Evolutionary conservation across 2,329 filamentous ascomycete genomes (phyloP).

Genomic region (Neofusicoccum umdonicola): DNA sequence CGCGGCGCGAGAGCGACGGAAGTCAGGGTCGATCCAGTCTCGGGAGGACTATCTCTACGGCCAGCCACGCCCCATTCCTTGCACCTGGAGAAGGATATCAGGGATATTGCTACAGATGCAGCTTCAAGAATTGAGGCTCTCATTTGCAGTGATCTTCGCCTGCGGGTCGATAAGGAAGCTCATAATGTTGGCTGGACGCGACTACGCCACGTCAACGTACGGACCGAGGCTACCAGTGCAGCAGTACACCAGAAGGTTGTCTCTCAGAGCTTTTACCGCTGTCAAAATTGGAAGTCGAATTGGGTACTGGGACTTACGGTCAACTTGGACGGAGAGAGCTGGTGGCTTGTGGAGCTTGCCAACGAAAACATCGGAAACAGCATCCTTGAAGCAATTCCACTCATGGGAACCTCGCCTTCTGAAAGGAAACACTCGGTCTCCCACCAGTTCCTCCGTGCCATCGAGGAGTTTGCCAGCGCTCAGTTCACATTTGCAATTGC

Average conservation of each 20-base stretch:
- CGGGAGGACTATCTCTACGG: conserved; percentile 70
- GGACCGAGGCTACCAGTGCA: conserved; percentile 34
- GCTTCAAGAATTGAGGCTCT: conserved; percentile 59
- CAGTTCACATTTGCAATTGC: conserved; percentile 28
- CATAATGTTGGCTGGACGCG: conserved; percentile 64
- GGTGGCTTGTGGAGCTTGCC: conserved; percentile 38
- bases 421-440: conserved; percentile 26
- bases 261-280: conserved; percentile 67
- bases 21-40: conserved; percentile 72
- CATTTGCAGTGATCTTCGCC: conserved; percentile 60
- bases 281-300: conserved; percentile 65
- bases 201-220: conserved; percentile 43
- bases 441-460: conserved; percentile 28
- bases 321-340: conserved; percentile 34
- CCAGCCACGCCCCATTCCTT: conserved; percentile 48
- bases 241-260: conserved; percentile 54
- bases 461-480: conserved; percentile 41
- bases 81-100: conserved; percentile 64
- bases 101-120: conserved; percentile 58
- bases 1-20: conserved; percentile 55
- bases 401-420: conserved; percentile 19
- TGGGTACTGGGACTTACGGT: conserved; percentile 68
- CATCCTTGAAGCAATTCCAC: background rate
- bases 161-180: conserved; percentile 61
- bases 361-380: conserved; percentile 24